Conservation (phyloP, 371 early-diverging fungal genomes). For the Parasitella parasitica region DNA sequence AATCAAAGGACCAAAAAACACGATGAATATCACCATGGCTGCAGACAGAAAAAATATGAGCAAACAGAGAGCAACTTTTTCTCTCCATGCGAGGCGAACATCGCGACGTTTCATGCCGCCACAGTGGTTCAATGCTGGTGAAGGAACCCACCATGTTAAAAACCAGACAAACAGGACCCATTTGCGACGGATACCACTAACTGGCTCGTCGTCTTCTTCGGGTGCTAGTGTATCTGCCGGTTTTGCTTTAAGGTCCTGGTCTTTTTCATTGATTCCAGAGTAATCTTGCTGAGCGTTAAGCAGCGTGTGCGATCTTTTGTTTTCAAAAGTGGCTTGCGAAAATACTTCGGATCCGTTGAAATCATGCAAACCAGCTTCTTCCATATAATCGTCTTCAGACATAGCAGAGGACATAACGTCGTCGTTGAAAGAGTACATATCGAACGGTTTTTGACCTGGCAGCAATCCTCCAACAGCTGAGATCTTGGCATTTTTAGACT, state of each 20-base stretch:
- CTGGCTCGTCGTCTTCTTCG: slow-evolving; percentile 33
- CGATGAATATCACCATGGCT: slow-evolving; percentile 80
- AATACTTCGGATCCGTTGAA: slow-evolving; percentile 21
- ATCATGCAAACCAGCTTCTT: slow-evolving; percentile 22
- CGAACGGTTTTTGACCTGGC: slow-evolving; percentile 24
- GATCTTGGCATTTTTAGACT: slow-evolving; percentile 47
- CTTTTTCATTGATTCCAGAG: background rate
- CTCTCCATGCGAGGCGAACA: slow-evolving; percentile 88
- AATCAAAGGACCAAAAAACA: slow-evolving; percentile 75
- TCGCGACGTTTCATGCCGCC: slow-evolving; percentile 73
- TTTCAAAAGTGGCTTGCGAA: slow-evolving; percentile 24
- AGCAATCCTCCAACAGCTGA: slow-evolving; percentile 10
- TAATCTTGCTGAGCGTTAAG: background rate
- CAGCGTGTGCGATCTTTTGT: slow-evolving; percentile 4
- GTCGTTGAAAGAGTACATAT: slow-evolving; percentile 37
- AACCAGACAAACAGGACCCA: slow-evolving; percentile 82
- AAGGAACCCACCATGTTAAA: slow-evolving; percentile 84
- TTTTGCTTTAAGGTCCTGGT: background rate
- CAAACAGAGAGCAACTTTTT: slow-evolving; percentile 86
- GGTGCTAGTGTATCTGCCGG: slow-evolving; percentile 5
- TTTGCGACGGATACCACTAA: slow-evolving; percentile 43
- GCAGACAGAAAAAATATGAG: slow-evolving; percentile 75
- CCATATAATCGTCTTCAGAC: slow-evolving; percentile 33
- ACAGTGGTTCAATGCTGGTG: slow-evolving; percentile 52
- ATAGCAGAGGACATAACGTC: slow-evolving; percentile 35